phyloP scores from a whole-genome alignment of 78 protist species.

The slime mould (Dictyostelium discoideum) region DNA sequence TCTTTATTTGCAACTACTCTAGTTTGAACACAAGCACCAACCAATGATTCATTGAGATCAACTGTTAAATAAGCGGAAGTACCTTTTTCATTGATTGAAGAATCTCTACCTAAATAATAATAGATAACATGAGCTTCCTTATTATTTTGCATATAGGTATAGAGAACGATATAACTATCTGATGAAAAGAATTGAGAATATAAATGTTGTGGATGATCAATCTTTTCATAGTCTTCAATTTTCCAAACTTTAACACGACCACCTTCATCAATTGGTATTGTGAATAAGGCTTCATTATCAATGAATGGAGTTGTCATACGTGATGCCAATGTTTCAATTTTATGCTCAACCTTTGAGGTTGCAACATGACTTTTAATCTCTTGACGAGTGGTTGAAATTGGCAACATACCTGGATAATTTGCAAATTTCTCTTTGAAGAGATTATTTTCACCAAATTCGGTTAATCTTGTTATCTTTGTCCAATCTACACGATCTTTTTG shows the following conservation, averaged over 20 bases:
- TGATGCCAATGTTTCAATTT: not conserved
- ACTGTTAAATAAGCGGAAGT: constrained; percentile 83
- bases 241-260: constrained; percentile 64
- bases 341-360: constrained; percentile 33
- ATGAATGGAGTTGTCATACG: not conserved
- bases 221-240: constrained; percentile 80
- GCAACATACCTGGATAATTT: constrained; percentile 82
- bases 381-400: constrained; percentile 66
- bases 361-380: constrained; percentile 53
- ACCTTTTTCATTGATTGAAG: constrained; percentile 81
- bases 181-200: constrained; percentile 64
- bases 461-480: constrained; percentile 41
- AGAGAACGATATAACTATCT: constrained; percentile 76
- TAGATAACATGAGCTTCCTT: constrained; percentile 80
- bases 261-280: not conserved
- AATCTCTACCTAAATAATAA: constrained; percentile 72
- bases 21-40: constrained; percentile 39
- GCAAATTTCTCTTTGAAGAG: constrained; percentile 84
- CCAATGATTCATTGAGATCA: constrained; percentile 50
- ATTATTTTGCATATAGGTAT: constrained; percentile 74
- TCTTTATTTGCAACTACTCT: constrained; percentile 82
- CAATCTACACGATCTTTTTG: constrained; percentile 38
- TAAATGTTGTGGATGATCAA: constrained; percentile 37
- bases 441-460: constrained; percentile 79
- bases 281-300: constrained; percentile 22